phyloP scores from a whole-genome alignment of 2,329 filamentous ascomycete species.

The Aspergillus sergii region DNA sequence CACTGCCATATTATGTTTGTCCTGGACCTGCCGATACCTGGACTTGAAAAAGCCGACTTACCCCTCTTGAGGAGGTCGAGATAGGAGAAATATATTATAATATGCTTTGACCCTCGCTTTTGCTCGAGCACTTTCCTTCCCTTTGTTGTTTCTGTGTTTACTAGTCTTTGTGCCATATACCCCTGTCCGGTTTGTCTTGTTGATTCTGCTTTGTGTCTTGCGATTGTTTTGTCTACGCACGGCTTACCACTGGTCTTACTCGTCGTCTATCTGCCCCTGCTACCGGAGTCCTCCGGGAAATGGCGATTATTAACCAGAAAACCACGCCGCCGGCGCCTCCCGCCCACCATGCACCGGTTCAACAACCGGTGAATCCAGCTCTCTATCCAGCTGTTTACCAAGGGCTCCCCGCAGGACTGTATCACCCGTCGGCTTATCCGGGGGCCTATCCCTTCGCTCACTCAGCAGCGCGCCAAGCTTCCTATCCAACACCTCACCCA shows the following conservation, averaged over 20 bases:
- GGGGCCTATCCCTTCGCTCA: neutral
- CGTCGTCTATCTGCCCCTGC: conserved; percentile 1
- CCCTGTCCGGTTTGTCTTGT: neutral
- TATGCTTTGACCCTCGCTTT: neutral
- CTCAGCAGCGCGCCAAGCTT: neutral
- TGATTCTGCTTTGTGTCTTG: neutral
- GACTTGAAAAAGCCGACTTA: conserved; percentile 8
- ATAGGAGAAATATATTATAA: conserved; percentile 8
- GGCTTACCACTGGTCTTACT: neutral
- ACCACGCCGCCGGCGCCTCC: conserved; percentile 22
- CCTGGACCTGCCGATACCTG: conserved; percentile 7
- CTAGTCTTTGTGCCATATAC: neutral
- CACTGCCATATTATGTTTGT: conserved; percentile 5
- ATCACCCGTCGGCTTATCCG: neutral
- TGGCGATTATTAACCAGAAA: conserved; percentile 24
- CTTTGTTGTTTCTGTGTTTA: neutral
- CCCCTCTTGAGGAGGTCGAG: conserved; percentile 5
- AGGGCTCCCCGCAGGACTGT: neutral
- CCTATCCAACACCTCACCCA: neutral
- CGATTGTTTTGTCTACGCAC: neutral
- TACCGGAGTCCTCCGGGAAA: conserved; percentile 5
- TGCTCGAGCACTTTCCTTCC: neutral
- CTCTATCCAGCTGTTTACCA: neutral
- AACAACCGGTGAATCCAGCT: neutral
- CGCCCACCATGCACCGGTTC: conserved; percentile 17